phyloP scores from a whole-genome alignment of 768 basidiomycete species.

The Boletus rubescentipes region DNA sequence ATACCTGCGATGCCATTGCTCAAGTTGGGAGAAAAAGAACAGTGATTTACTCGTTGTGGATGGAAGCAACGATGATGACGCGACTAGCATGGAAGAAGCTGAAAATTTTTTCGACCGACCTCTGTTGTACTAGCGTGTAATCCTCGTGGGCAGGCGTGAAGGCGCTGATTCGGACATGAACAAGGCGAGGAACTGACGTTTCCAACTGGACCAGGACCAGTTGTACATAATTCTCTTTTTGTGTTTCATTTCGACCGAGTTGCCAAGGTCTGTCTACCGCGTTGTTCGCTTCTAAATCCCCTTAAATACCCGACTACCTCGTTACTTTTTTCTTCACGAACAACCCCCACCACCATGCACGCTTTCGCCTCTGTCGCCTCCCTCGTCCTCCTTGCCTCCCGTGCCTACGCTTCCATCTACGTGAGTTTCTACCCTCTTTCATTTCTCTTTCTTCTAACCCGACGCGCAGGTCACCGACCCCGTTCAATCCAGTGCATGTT shows the following conservation, averaged over 20 bases:
- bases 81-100: background rate
- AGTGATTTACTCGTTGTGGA: background rate
- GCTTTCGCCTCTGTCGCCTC: constrained; percentile 8
- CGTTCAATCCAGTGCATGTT: constrained; percentile 41
- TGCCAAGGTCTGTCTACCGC: constrained; percentile 11
- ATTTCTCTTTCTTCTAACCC: background rate
- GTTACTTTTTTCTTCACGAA: background rate
- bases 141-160: constrained; percentile 13
- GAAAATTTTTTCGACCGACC: background rate
- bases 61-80: no score
- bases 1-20: background rate
- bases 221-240: background rate
- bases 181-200: constrained; percentile 1
- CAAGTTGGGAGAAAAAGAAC: no score
- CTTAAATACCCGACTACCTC: constrained; percentile 24
- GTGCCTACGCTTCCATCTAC: constrained; percentile 18
- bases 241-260: constrained; percentile 10
- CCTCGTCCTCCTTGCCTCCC: constrained; percentile 22
- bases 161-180: constrained; percentile 25
- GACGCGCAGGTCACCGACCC: constrained; percentile 48
- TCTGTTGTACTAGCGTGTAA: constrained; percentile 1
- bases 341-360: constrained; percentile 14
- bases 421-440: constrained; percentile 7
- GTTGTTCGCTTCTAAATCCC: constrained; percentile 24
- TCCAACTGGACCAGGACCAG: background rate